Evolutionary conservation across 2,329 filamentous ascomycete genomes (phyloP).

Genomic region (Pyrenophora tritici-repentis): DNA sequence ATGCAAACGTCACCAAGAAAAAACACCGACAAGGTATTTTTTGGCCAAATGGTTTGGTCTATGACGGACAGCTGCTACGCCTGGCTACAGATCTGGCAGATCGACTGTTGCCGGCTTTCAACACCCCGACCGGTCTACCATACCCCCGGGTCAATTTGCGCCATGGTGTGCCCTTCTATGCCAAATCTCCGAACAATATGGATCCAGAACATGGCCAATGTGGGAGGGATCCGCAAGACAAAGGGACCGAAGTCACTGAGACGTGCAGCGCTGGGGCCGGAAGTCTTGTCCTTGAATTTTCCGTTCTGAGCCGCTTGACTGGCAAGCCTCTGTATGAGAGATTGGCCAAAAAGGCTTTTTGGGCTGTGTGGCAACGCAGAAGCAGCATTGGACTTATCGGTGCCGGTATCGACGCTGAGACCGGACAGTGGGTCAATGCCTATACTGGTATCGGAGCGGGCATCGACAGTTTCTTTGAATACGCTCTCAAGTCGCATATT

Average conservation of each 20-base stretch:
- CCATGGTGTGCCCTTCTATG: constrained; percentile 88
- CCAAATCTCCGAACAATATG: constrained; percentile 78
- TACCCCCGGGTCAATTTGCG: constrained; percentile 94
- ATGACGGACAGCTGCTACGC: constrained; percentile 88
- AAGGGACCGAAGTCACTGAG: constrained; percentile 78
- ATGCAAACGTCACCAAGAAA: constrained; percentile 53
- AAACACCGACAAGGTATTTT: constrained; percentile 55
- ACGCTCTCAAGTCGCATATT: constrained; percentile 92
- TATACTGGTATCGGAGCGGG: constrained; percentile 95
- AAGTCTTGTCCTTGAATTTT: constrained; percentile 91
- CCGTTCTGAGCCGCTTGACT: constrained; percentile 84
- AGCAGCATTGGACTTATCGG: constrained; percentile 88
- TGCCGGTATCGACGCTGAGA: constrained; percentile 89
- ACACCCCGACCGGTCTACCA: constrained; percentile 86
- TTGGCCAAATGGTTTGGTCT: constrained; percentile 79
- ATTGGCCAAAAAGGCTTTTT: constrained; percentile 89
- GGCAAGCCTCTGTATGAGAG: constrained; percentile 88
- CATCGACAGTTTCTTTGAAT: constrained; percentile 98
- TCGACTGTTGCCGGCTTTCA: constrained; percentile 87
- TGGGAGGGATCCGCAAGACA: constrained; percentile 50
- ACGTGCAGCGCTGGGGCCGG: constrained; percentile 97
- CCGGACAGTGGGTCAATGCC: constrained; percentile 83
- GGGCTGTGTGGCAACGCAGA: constrained; percentile 90
- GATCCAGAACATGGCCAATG: constrained; percentile 57
- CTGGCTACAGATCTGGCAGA: constrained; percentile 84